Evolutionary conservation across 345 rosid genomes (phyloP).

Genomic region (Brassica nigra): DNA sequence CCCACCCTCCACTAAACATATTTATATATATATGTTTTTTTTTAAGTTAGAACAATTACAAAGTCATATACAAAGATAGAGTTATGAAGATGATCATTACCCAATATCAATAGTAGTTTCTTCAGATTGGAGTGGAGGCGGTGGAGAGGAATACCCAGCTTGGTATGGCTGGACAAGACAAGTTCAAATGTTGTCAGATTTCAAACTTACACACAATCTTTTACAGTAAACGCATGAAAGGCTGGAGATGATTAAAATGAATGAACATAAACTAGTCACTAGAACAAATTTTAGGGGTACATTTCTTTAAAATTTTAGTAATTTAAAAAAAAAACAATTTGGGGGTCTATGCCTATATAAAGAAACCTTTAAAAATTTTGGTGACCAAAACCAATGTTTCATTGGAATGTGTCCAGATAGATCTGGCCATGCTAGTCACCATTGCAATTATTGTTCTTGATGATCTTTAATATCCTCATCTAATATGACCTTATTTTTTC

Average conservation of each 20-base stretch:
- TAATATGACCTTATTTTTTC: too few relatives aligned
- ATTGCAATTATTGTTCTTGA: neutral
- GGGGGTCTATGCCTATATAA: too few relatives aligned
- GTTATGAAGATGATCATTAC: constrained; percentile 43
- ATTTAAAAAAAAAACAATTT: too few relatives aligned
- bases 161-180: constrained; percentile 64
- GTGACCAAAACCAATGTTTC: too few relatives aligned
- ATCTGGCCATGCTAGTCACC: neutral
- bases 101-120: constrained; percentile 85
- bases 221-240: neutral
- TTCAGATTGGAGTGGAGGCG: constrained; percentile 56
- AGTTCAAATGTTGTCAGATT: constrained; percentile 16
- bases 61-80: constrained; percentile 3
- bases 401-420: too few relatives aligned
- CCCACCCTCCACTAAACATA: constrained; percentile 76
- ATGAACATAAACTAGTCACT: constrained; percentile 9
- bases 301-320: too few relatives aligned
- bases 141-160: constrained; percentile 82
- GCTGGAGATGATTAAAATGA: neutral
- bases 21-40: neutral
- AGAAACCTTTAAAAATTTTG: too few relatives aligned
- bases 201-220: neutral
- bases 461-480: neutral
- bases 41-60: constrained; percentile 9
- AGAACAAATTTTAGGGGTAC: too few relatives aligned